These are phyloP conservation scores for Pichia kudriavzevii DNA, from an alignment of 1,139 yeast genomes.

Conservation along the genomic window DNA sequence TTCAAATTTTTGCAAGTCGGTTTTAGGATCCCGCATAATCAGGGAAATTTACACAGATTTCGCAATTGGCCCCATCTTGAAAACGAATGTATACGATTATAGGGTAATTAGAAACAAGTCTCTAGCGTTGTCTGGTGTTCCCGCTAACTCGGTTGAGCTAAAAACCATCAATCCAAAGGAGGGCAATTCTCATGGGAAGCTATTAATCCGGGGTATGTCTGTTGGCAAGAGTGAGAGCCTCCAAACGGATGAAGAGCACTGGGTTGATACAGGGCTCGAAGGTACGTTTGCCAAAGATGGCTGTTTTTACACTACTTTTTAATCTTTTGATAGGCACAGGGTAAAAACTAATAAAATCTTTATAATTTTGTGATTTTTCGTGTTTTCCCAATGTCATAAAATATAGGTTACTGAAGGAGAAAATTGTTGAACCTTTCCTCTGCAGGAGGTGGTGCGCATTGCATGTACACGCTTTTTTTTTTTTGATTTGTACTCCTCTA, in stretches of 20 bases:
- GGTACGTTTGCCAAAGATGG: conserved; percentile 72
- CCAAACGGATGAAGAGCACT: conserved; percentile 42
- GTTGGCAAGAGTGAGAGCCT: conserved; percentile 40
- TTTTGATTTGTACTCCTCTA: no score
- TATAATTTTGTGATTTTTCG: no score
- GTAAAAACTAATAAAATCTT: no score
- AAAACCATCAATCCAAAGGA: conserved; percentile 34
- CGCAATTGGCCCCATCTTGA: conserved; percentile 50
- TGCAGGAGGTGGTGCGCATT: no score
- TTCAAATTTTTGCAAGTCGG: conserved; percentile 39
- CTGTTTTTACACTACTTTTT: conserved; percentile 63
- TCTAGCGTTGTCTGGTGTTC: conserved; percentile 33
- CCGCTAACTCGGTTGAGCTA: conserved; percentile 45
- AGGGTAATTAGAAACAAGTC: conserved; percentile 31
- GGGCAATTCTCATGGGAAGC: conserved; percentile 38
- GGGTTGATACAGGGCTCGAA: conserved; percentile 40
- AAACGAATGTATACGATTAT: conserved; percentile 57
- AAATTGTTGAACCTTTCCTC: no score
- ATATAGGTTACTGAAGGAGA: no score
- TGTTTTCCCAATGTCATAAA: no score
- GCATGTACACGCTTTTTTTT: no score
- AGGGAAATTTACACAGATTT: conserved; percentile 43
- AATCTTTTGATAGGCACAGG: no score
- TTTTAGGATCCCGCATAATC: conserved; percentile 44
- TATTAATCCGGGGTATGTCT: conserved; percentile 57